Percentiles rank a stretch among this genome's conserved stretches.
phyloP scores from a whole-genome alignment of 73 alveolate species.

The Paramecium bursaria region DNA sequence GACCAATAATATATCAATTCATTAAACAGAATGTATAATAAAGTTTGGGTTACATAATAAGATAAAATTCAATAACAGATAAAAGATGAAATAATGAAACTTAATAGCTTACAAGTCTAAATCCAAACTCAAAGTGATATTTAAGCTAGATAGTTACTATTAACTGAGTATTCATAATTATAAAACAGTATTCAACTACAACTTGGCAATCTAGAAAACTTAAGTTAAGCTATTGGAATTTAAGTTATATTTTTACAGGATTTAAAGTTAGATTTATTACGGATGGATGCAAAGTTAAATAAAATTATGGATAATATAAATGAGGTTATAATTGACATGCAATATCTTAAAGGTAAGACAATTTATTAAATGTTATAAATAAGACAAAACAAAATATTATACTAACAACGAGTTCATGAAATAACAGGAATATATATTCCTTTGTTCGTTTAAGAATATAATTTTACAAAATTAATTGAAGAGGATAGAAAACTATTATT shows the following conservation, averaged over 20 bases:
- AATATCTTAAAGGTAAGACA: slow-evolving; percentile 12
- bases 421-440: background rate
- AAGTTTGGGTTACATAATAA: no score
- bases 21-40: no score
- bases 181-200: no score
- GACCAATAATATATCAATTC: background rate
- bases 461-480: background rate
- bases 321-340: background rate
- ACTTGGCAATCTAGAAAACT: slow-evolving; percentile 2
- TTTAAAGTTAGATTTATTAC: slow-evolving; percentile 28
- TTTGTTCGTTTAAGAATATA: background rate
- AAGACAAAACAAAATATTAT: slow-evolving; percentile 2
- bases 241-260: slow-evolving; percentile 15
- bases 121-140: no score
- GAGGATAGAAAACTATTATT: slow-evolving; percentile 5
- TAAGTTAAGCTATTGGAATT: slow-evolving; percentile 12
- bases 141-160: no score
- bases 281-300: background rate
- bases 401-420: background rate
- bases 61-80: no score
- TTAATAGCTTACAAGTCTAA: no score
- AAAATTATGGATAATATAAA: background rate
- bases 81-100: no score
- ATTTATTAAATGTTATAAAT: slow-evolving; percentile 4
- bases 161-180: no score